A percentile compares a stretch with the other conserved stretches of the same genome.
These are phyloP conservation scores for Bipolaris gigantea DNA, from an alignment of 2,329 filamentous ascomycete genomes.

Conservation along the genomic window DNA sequence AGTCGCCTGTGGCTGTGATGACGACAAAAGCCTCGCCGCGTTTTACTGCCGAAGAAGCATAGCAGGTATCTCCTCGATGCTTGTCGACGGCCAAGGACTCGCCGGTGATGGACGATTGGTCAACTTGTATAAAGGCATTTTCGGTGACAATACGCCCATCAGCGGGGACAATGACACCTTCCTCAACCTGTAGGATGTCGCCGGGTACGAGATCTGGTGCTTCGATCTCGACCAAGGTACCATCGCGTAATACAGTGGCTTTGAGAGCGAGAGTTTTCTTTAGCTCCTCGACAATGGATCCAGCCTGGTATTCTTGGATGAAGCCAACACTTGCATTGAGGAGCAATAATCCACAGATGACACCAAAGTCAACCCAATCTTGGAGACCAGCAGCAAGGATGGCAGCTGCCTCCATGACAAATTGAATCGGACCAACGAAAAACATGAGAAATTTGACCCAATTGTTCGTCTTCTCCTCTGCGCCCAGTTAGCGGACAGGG, in stretches of 20 bases:
- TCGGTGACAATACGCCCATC: conserved; percentile 85
- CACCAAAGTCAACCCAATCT: conserved; percentile 92
- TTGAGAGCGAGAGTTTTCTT: conserved; percentile 90
- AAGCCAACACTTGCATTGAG: conserved; percentile 87
- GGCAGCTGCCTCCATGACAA: conserved; percentile 86
- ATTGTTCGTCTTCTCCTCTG: conserved; percentile 81
- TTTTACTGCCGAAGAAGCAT: conserved; percentile 85
- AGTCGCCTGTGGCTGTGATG: conserved; percentile 82
- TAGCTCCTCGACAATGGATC: conserved; percentile 85
- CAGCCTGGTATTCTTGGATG: conserved; percentile 86
- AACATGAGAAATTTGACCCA: conserved; percentile 79
- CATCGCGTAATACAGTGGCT: conserved; percentile 83
- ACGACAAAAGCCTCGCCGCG: conserved; percentile 84
- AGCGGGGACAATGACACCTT: conserved; percentile 88
- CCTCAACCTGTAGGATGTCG: conserved; percentile 87
- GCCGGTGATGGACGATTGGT: conserved; percentile 89
- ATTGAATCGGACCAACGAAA: conserved; percentile 88
- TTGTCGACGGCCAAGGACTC: conserved; percentile 92
- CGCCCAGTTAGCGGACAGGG: conserved; percentile 15
- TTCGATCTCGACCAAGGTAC: conserved; percentile 75
- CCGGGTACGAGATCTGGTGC: conserved; percentile 83
- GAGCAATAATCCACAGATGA: conserved; percentile 80
- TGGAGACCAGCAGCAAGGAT: conserved; percentile 80
- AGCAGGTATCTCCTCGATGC: conserved; percentile 78
- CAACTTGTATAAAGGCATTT: conserved; percentile 82